Evolutionary conservation across 2,329 filamentous ascomycete genomes (phyloP), one percentile per base, ranked within the genome.

Genomic region (Trichoderma breve): DNA sequence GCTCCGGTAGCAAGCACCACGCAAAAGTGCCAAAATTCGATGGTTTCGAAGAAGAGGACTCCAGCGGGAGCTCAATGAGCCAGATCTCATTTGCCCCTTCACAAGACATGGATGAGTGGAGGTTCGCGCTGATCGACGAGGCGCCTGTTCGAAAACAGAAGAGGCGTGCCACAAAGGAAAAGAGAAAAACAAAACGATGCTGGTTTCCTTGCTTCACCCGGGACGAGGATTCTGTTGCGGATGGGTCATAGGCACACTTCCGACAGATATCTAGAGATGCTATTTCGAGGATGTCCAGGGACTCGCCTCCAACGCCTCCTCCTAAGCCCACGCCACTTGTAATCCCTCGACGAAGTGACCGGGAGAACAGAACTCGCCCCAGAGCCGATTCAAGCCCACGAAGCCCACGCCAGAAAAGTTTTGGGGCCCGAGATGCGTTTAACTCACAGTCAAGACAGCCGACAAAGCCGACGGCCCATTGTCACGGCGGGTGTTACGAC

Each of bases 121-220:
- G 79, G 70, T 76, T 77, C 65, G 77, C 80, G 7, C 76, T 82
- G 36, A 77, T 81, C 36, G 79, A 82, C 14, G 77, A 81, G 57
- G 74, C 74, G 18, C 76, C 78, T 6, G 53, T 69, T 30, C 74
- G 74, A 60, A 77, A 74, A 14, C 74, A 75, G 26, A 77, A 71
- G 61, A 73, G n/a, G 57, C 71, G 18, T 43, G 67, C 39, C 15
- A 14, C 32, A 34, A 66, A 66, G 14, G 68, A 65, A 11, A 68
- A 74, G 24, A 73, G 73, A n/a, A 73, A 71, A 21, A 53, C 63
- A 30, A 75, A 71, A 15, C 71, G 71, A 11, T 74, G 68, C 47
- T 82, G 80, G 63, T 71, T 79, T 12, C 78, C 79, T 57, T 82
- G 80, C 62, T 77, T 79, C 63, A 69, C 76, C 1, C 73, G 57